Base-by-base conservation (phyloP, 2,329 filamentous ascomycete genomes). In the Aureobasidium sp. region DNA sequence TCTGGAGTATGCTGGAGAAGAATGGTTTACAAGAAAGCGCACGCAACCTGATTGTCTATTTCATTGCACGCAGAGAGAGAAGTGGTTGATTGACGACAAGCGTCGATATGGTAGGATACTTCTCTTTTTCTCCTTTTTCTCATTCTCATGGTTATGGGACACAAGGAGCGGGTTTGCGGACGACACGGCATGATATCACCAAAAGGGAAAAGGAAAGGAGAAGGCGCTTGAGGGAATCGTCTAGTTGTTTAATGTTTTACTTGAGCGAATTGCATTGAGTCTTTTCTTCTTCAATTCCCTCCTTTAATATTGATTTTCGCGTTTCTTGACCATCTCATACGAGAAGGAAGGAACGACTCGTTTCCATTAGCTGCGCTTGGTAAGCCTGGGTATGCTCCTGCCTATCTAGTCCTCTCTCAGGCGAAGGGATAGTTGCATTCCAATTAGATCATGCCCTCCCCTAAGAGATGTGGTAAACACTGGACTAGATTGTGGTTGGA, bases 11-110 rank as follows among this genome's bases (percentile, higher is more conserved):
- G 27, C 78, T 91, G 68, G 82, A 79, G 62, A 81, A 77, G 11
- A 66, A 63, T 15, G 75, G 73, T 1, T 78, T 88, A 39, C 81
- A 82, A 69, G 87, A 90, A 64, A 86, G 89, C 66, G 85, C 87
- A n/a, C 84, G 89, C 77, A 90, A 86, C 68, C 73, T 91, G 63
- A 85, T 91, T 66, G 90, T 86, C 17, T 91, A 91, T 70, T 91
- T 90, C 72, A 85, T 91, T 67, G 87, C 88, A 40, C 86, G 86
- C 77, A 78, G 79, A 69, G 83, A 87, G 73, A 77, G 84, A 58
- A 85, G 87, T 22, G 37, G 19, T 27, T 57, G 29, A 54, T n/a
- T 4, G 17, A 6, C 15, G 5, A 15, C 15, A n/a, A 42, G 22
- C 2, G 19, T 14, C 22, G 24, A 15, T 8, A 35, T 29, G 15